Evolutionary conservation across 1,284 basidiomycete genomes (phyloP), one percentile per base, ranked within the genome.

Genomic region (Trichosporon sp.): DNA sequence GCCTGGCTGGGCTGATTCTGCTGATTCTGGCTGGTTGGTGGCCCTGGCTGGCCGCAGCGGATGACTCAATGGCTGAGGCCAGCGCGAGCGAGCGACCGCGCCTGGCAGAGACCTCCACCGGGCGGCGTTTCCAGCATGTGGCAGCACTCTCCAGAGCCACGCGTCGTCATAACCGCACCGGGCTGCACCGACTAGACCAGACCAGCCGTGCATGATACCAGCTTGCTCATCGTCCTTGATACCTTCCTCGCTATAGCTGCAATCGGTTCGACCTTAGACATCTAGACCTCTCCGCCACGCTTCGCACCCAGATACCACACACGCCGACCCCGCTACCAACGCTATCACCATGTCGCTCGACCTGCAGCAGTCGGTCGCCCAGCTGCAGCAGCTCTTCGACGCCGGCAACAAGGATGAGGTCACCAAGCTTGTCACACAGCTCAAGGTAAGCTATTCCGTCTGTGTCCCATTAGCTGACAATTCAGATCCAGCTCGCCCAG

Each of bases 401-500:
- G 63, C 67, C 11, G 67, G 68, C 44, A 63, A 67, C n/a, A 69
- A 70, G 61, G 69, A 70, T 11, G 67, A 73, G 14, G 71, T 74
- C 10, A 64, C 73, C 10, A 67, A 74, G 67, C 66, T 70, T 16
- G 64, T 78, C 57, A 69, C 71, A 9, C 71, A 72, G 66, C 71
- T 77, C 61, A 80, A 80, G 71, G 79, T 80, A 59, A 60, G 76
- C 63, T 37, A 10, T 3, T 6, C 5, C 16, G 11, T 1, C 10
- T 4, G 6, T 1, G 7, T 1, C 1, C 16, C 19, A 0, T 21
- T 5, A 10, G 36, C 58, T 49, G 11, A 63, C 54, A 23, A n/a
- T 14, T 16, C 64, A 81, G 80, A 70, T 81, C 59, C 71, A 78
- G 63, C 71, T 81, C 10, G 79, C 78, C 31, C 72, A 76, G 65